phyloP scores from a whole-genome alignment of 78 protist genomes.

The Abeoforma whisleri region DNA sequence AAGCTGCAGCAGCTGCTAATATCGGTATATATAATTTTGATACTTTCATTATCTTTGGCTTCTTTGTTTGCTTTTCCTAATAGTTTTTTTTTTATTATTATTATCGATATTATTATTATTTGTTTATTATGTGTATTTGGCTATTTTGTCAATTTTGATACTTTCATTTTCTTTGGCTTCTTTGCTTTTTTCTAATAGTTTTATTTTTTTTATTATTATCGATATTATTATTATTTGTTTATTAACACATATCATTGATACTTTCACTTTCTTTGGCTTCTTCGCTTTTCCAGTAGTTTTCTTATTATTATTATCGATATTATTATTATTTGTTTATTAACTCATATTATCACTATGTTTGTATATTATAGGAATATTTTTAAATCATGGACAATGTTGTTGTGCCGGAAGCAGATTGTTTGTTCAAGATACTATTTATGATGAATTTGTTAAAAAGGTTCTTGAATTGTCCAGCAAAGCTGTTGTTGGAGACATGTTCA shows the following conservation, averaged over 20 bases:
- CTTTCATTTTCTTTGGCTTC: slow-evolving; percentile 22
- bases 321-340: slow-evolving; percentile 2
- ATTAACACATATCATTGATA: not conserved
- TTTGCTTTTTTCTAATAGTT: not conserved
- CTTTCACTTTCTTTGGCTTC: not conserved
- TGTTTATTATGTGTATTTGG: too few species aligned
- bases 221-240: not conserved
- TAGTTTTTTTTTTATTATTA: too few species aligned
- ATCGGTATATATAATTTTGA: too few species aligned
- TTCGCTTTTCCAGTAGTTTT: not conserved
- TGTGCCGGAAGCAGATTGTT: slow-evolving; percentile 46
- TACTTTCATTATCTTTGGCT: too few species aligned
- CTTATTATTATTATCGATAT: not conserved
- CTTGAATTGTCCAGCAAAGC: not conserved
- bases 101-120: too few species aligned
- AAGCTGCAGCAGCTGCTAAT: too few species aligned
- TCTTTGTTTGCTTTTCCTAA: too few species aligned
- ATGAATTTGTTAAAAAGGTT: slow-evolving; percentile 40
- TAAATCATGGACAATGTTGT: slow-evolving; percentile 56
- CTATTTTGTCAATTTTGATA: too few species aligned
- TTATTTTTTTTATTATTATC: not conserved
- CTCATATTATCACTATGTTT: slow-evolving; percentile 35
- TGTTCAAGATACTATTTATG: slow-evolving; percentile 59
- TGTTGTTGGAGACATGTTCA: slow-evolving; percentile 39
- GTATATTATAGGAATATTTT: slow-evolving; percentile 42